phyloP scores from a whole-genome alignment of 805 yeast species.

The Saccharomycodes ludwigii region DNA sequence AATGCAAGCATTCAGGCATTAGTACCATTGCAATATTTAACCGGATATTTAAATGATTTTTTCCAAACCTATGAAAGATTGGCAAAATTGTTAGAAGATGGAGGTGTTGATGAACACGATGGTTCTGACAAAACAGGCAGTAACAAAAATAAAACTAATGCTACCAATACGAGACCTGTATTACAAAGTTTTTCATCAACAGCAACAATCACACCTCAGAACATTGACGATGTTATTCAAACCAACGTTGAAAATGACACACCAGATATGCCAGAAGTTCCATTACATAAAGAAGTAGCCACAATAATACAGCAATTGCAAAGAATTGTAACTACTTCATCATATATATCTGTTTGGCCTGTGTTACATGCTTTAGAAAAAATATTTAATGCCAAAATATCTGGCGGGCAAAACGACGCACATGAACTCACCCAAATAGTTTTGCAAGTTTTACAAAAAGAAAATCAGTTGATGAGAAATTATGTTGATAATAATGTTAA shows the following conservation, averaged over 20 bases:
- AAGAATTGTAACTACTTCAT: conserved; percentile 40
- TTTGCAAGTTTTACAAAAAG: conserved; percentile 65
- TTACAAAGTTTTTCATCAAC: conserved; percentile 8
- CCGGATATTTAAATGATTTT: conserved; percentile 37
- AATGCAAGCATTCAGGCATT: conserved; percentile 79
- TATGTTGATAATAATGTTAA: conserved; percentile 14
- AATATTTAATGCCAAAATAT: conserved; percentile 60
- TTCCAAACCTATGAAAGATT: conserved; percentile 4
- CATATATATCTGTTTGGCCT: conserved; percentile 65
- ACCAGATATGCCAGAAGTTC: conserved; percentile 28
- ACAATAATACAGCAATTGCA: conserved; percentile 44
- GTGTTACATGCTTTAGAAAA: conserved; percentile 60
- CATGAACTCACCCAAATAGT: conserved; percentile 81
- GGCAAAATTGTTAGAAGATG: neutral
- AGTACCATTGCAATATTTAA: conserved; percentile 46
- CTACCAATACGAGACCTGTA: conserved; percentile 6
- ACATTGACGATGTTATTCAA: too few relatives aligned
- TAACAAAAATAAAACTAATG: conserved; percentile 7
- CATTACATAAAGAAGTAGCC: conserved; percentile 47
- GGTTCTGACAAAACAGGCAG: conserved; percentile 2
- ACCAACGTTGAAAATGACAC: too few relatives aligned
- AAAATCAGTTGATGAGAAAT: conserved; percentile 33
- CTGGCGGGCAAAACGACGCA: conserved; percentile 85
- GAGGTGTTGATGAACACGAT: too few relatives aligned
- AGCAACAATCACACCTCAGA: conserved; percentile 7